Evolutionary conservation across 495 filamentous ascomycete genomes (phyloP), one percentile per base, ranked within the genome.

Genomic region (Penicillium salamii): DNA sequence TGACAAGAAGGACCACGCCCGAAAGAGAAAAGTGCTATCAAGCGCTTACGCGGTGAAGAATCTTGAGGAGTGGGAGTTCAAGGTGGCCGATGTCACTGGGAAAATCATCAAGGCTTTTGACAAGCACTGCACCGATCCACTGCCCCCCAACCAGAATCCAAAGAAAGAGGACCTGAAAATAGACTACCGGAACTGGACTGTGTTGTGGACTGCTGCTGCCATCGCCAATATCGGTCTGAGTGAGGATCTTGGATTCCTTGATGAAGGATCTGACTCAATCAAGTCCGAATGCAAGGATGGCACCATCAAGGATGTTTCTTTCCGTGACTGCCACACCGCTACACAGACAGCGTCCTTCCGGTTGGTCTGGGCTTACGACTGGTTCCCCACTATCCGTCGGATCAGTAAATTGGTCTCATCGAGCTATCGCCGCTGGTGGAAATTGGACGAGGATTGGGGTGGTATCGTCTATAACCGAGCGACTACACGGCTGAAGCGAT

Each of bases 31-130:
- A 8, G 23, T 26, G 23, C 23, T 26, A 4, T 26, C 76, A 0
- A 56, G 53, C 31, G 77, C 75, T 0, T 79, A 74, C 53, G 70
- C 76, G 5, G 41, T 74, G 13, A 74, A 75, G 64, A 75, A 77
- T 46, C 62, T 79, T 5, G 70, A 76, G 43, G 52, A 63, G 3
- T 78, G 75, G 73, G 77, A 79, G 50, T 61, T 63, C 57, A 78
- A 76, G 51, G 73, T 79, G 7, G 68, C 23, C 23, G 23, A 26
- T 4, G 23, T 26, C 23, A 26, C 4, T 8, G 3, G 4, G 23
- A 54, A 66, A 13, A 43, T 71, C 14, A 61, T 68, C 49, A 56
- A 54, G 23, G 17, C 20, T n/a, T 40, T 40, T 14, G 37, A 40
- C n/a, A 14, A 42, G 21, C 48, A 52, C 1, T 54, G 49, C 39